Evolutionary conservation across 306 rosid species (phyloP).

Genomic region (Sechiopsis laciniata): DNA sequence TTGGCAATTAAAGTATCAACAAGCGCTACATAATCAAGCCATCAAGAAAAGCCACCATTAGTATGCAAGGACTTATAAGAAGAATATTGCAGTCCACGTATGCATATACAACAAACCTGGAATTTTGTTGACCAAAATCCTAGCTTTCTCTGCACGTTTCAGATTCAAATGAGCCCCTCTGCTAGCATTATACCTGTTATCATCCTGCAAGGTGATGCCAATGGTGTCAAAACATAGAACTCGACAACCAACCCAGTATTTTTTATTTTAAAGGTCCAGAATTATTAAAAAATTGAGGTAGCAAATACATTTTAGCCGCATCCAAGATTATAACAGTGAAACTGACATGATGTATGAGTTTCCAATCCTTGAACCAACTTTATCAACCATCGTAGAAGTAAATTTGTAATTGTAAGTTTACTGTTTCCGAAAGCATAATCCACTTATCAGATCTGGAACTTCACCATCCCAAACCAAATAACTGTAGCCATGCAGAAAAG

Average conservation of each 20-base stretch:
- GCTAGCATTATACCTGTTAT: slow-evolving; percentile 98
- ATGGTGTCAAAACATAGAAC: background rate
- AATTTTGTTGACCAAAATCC: slow-evolving; percentile 89
- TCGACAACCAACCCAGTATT: background rate
- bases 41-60: slow-evolving; percentile 12
- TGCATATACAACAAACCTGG: slow-evolving; percentile 46
- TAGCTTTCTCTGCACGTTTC: slow-evolving; percentile 97
- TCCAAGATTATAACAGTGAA: slow-evolving; percentile 3
- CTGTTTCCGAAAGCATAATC: background rate
- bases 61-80: background rate
- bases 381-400: background rate
- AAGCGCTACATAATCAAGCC: slow-evolving; percentile 57
- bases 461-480: background rate
- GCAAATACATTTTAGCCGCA: background rate
- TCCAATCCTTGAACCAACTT: background rate
- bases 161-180: slow-evolving; percentile 99
- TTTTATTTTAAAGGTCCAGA: background rate
- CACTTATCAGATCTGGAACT: background rate
- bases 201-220: slow-evolving; percentile 54
- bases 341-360: background rate
- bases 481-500: slow-evolving; percentile 13
- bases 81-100: background rate
- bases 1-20: slow-evolving; percentile 87
- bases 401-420: background rate
- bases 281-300: background rate